Conservation (phyloP, 495 filamentous ascomycete genomes). For the Penicillium coprophilum region DNA sequence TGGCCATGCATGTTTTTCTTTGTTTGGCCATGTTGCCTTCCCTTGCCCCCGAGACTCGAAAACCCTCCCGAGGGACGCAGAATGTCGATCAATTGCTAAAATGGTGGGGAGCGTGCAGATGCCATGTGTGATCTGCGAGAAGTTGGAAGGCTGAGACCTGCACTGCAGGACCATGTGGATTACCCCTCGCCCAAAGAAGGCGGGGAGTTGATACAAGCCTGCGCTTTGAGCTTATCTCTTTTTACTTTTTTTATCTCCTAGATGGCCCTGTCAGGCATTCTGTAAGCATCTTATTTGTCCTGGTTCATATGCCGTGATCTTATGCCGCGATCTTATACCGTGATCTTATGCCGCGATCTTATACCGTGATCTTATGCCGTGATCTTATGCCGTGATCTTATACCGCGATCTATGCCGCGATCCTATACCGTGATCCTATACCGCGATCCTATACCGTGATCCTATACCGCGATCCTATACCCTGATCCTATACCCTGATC, state of each 20-base stretch:
- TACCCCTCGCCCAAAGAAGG: slow-evolving; percentile 1
- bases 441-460: not conserved
- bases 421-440: not conserved
- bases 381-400: not conserved
- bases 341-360: not conserved
- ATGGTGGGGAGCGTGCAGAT: not conserved
- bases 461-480: not conserved
- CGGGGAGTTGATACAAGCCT: not conserved
- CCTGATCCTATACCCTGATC: not conserved
- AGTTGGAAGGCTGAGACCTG: not conserved
- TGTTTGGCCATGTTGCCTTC: slow-evolving; percentile 5
- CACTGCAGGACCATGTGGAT: slow-evolving; percentile 6
- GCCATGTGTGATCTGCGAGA: slow-evolving; percentile 1
- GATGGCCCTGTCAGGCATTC: slow-evolving; percentile 9
- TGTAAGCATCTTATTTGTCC: slow-evolving; percentile 10
- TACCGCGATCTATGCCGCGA: too few species aligned
- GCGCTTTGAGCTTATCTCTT: slow-evolving; percentile 10
- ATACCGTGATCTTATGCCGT: not conserved
- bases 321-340: not conserved
- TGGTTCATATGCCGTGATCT: not conserved
- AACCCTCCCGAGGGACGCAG: not conserved
- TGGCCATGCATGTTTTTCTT: slow-evolving; percentile 14
- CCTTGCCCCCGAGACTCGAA: not conserved
- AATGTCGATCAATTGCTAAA: slow-evolving; percentile 1
- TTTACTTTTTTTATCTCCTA: not conserved